Conservation (phyloP, 768 basidiomycete genomes). For the Rhodotorula graminis region DNA sequence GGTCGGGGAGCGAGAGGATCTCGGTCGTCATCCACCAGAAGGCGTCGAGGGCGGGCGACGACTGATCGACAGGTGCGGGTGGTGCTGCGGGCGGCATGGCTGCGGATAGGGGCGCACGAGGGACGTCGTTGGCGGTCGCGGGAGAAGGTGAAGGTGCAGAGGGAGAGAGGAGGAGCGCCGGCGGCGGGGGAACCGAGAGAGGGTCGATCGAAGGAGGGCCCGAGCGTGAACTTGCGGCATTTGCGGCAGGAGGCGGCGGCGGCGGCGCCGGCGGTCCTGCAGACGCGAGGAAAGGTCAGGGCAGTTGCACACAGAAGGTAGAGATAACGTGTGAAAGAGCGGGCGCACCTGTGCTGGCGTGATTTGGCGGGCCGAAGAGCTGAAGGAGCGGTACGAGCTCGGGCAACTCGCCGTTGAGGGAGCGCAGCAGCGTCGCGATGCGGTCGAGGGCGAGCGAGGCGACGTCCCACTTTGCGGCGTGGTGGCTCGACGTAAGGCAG, state of each 20-base stretch:
- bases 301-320: too few species aligned
- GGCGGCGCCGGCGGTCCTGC: background rate
- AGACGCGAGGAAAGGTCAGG: background rate
- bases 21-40: slow-evolving; percentile 26
- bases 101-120: background rate
- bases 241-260: background rate
- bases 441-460: slow-evolving; percentile 34
- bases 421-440: slow-evolving; percentile 22
- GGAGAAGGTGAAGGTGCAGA: background rate
- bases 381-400: slow-evolving; percentile 19
- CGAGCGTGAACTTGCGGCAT: too few species aligned
- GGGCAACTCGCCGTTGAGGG: slow-evolving; percentile 19
- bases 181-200: too few species aligned
- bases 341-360: background rate
- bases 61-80: background rate
- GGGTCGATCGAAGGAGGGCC: too few species aligned
- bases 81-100: background rate
- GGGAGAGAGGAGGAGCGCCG: too few species aligned
- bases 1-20: slow-evolving; percentile 16
- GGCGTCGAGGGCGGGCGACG: background rate
- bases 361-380: slow-evolving; percentile 25
- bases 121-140: background rate
- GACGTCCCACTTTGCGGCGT: slow-evolving; percentile 26
- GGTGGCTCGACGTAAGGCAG: slow-evolving; percentile 29
- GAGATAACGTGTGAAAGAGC: too few species aligned